Base-by-base conservation (phyloP, 2,329 filamentous ascomycete species). In the Ceratocystis smalleyi region DNA sequence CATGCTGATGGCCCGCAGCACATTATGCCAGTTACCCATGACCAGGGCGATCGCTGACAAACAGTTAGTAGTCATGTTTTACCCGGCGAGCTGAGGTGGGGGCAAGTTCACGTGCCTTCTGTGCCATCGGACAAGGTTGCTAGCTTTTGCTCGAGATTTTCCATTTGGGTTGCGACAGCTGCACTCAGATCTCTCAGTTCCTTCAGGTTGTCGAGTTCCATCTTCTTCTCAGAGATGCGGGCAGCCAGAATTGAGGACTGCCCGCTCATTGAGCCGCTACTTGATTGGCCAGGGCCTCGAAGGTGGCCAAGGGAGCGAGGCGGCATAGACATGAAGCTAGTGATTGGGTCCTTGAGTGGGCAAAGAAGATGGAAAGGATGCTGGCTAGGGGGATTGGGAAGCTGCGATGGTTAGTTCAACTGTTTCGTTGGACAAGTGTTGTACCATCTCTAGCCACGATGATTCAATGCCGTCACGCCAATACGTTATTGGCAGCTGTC, bases 21-120 rank as follows among this genome's bases (percentile, higher is more conserved):
- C 89, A 70, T 89, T 91, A 73, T 91, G 87, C 89, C 89, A 95
- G 73, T 94, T 95, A 63, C 86, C 83, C 72, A 95, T 78, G 24
- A 95, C 89, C n/a, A 86, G 82, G 47, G 89, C 89, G 70, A 95
- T 89, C 67, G 87, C 88, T 90, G 72, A 35, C 19, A 43, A 32
- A 43, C 5, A 40, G 43, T 19, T 43, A 32, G 49, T 27, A 57
- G 12, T 40, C 2, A 43, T 32, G 2, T 15, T 54, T 35, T 22
- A 10, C 17, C 3, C 2, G 43, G 24, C n/a, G 54, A 54, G 15
- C 12, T 8, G 54, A 32, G 51, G 22, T 30, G 5, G 47, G 32
- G 17, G 22, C 5, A 24, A 40, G 15, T 47, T 4, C 64, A 67
- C 72, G 24, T 63, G 87, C 87, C 87, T 81, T 94, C 88, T 35